Conservation (phyloP, 257 asterid species). For the Solanum ossicruentum region DNA sequence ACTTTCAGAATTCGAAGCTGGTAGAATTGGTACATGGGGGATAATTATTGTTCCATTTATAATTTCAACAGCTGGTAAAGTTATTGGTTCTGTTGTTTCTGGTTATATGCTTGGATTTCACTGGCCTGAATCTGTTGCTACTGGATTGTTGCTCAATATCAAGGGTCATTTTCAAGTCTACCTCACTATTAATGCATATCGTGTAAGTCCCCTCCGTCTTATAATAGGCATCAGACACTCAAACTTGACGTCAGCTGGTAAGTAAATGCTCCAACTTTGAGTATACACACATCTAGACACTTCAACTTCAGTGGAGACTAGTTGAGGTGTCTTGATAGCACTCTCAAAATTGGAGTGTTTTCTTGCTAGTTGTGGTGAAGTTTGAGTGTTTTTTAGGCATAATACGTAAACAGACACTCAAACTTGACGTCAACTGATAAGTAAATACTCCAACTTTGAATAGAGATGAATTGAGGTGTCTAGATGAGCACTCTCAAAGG, state of each 20-base stretch:
- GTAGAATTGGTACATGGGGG: slow-evolving; percentile 31
- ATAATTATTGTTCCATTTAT: slow-evolving; percentile 19
- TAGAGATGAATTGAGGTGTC: too few species aligned
- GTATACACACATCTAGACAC: not conserved
- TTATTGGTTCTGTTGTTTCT: slow-evolving; percentile 48
- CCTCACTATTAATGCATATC: slow-evolving; percentile 47
- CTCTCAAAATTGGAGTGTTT: not conserved
- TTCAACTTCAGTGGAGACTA: not conserved
- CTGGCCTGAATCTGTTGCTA: slow-evolving; percentile 79
- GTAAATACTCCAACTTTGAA: too few species aligned
- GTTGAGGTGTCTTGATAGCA: not conserved
- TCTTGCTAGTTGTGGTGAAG: not conserved
- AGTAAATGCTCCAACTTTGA: not conserved
- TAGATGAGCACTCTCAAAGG: too few species aligned
- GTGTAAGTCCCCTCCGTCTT: slow-evolving; percentile 19
- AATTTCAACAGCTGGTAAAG: slow-evolving; percentile 49
- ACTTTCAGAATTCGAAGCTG: slow-evolving; percentile 19
- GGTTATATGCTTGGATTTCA: slow-evolving; percentile 70
- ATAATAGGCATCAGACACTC: not conserved
- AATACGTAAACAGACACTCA: too few species aligned
- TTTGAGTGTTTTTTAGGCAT: not conserved
- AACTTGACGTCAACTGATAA: too few species aligned
- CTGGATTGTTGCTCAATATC: slow-evolving; percentile 64
- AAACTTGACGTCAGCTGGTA: not conserved
- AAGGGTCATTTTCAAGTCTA: slow-evolving; percentile 87